Base-by-base conservation (phyloP, 257 asterid genomes). In the Solanum pinnatisectum region DNA sequence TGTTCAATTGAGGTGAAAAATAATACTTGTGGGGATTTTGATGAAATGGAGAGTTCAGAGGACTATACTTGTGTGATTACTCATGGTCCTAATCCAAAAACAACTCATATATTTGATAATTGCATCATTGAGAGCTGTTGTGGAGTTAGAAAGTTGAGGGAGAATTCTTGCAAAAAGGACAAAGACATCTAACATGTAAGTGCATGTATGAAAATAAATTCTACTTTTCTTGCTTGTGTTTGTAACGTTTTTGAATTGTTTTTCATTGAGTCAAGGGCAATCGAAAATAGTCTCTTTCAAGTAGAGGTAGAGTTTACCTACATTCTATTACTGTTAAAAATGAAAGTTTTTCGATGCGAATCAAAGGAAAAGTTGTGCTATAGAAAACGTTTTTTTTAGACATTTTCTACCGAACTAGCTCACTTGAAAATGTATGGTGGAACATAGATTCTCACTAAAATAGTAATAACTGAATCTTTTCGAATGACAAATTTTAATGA, bases 21-120 rank as follows among this genome's bases (percentile, higher is more conserved):
- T 89, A 90, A 44, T 33, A 36, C 87, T 81, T 82, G 84, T 2
- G 85, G 32, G 42, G 85, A 56, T 25, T 81, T 92, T 3, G 71
- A 70, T 22, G 90, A 94, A 90, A 96, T 97, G 97, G 99, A 97
- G 94, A 93, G 92, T 30, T 97, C 98, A n/a, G 99, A 96, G 90
- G 98, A 97, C 33, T 97, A 97, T 36, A 96, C 99, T 35, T 92
- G 99, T 70, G 99, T 97, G 88, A 95, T 94, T 89, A 91, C 91
- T 83, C 98, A 92, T 84, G 98, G 99, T 1, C 98, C 98, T 46
- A 97, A 96, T 82, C 97, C 98, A 0, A 95, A 89, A 90, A 97
- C 95, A 12, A 94, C 94, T 44, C 99, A 96, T 86, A 95, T 97
- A 22, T 97, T 87, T 73, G 98, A 96, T 88, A 95, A 93, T 46